Base-by-base conservation (phyloP, 495 filamentous ascomycete genomes). In the Penicillium mononematosum region DNA sequence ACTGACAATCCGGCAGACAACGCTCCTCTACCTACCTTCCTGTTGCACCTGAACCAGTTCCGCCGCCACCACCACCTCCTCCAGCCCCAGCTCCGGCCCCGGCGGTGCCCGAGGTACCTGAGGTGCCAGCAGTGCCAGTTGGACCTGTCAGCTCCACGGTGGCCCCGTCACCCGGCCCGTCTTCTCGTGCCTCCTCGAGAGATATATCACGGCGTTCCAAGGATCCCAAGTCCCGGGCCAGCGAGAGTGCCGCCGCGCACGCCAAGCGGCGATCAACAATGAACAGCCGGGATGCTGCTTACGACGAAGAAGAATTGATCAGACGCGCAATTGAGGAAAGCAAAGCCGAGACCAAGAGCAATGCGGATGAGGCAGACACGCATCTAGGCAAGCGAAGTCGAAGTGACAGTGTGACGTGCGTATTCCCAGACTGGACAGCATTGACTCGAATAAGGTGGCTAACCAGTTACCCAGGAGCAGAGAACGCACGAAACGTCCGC, bases 221-320 rank as follows among this genome's bases (percentile, higher is more conserved):
- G 59, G 79, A 82, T 50, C 70, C 73, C 47, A 78, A 77, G 53
- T 75, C 75, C 47, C 74, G 77, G 22, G 67, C 71, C 20, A 80
- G 75, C 59, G 78, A 79, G 19, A 61, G 71, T 36, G 74, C 70
- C 32, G 74, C 70, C 48, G 77, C 50, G 16, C 38, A 75, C 50
- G 71, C 77, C 29, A 97, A 97, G 67, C 85, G 94, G 52, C 85
- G 94, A 16, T 96, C 93, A 27, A 99, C 94, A 9, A 96, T 98
- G 91, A 96, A 98, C 66, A 98, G 95, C 69, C 84, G 93, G 50
- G 91, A 92, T 67, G 92, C 94, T 48, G 92, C 90, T 6, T 97
- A 97, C 66, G 92, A 98, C 61, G 92, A 96, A 73, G 92, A 96
- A 59, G 94, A 96, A 70, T 85, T 90, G 56, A 69, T 99, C 31